Evolutionary conservation across 768 basidiomycete genomes (phyloP), one percentile per base, ranked within the genome.

Genomic region (Mycena rosella): DNA sequence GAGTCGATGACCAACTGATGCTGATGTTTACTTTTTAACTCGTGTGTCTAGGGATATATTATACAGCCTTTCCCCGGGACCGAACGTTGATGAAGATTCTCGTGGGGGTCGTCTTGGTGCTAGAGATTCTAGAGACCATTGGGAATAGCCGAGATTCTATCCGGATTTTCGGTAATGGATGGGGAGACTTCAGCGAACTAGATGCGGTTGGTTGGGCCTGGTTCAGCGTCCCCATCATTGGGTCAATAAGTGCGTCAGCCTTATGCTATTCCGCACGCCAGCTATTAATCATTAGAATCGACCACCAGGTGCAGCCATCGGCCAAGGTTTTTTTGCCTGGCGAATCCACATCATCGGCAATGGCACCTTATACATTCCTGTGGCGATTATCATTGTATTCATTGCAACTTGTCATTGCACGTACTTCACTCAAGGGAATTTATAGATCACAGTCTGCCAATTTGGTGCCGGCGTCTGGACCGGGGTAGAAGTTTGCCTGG

Each of bases 171-270:
- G 45, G 45, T 4, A 42, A 32, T 11, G 73, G 65, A 7, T 75
- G 67, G 49, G 73, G 69, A 5, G 58, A 73, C 26, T 22, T 65
- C 20, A 26, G 38, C 10, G 58, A 14, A 3, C 66, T 75, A 4
- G 68, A 65, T n/a, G 36, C 53, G 2, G 60, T 73, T 17, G 57
- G 64, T 7, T 58, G 61, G 44, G 59, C 56, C n/a, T 72, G 74
- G 69, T 57, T 75, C 51, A 69, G 61, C 20, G 71, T 73, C 14
- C 74, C 74, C 3, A 54, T 71, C 29, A 49, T 72, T 20, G 66
- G 65, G 0, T 61, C 67, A 18, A 47, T 55, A 11, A 67, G 71
- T 73, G 48, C 11, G 4, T 2, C 22, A n/a, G n/a, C n/a, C n/a
- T n/a, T n/a, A 44, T 44, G 6, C 3, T 47, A 20, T 2, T 11